These are phyloP conservation scores for Aspergillus udagawae DNA, from an alignment of 2,329 filamentous ascomycete genomes.

Conservation along the genomic window DNA sequence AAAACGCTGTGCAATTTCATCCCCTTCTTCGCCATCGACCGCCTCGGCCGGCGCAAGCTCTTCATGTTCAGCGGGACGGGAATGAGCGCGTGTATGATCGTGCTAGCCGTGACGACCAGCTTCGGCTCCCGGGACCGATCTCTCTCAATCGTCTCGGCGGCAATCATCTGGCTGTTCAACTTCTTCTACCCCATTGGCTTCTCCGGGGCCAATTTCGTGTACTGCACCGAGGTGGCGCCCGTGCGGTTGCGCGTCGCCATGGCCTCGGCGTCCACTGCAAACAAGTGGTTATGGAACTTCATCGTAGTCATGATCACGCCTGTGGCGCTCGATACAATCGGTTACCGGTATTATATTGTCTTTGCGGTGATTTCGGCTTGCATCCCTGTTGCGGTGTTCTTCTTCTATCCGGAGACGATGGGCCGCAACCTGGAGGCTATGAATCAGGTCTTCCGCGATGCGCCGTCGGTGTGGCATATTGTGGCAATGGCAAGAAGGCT, in stretches of 20 bases:
- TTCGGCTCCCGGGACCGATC: conserved; percentile 4
- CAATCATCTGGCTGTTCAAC: conserved; percentile 19
- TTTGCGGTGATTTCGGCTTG: conserved; percentile 33
- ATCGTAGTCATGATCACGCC: conserved; percentile 44
- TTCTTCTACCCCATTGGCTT: conserved; percentile 19
- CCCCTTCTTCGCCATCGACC: conserved; percentile 13
- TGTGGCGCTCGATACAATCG: conserved; percentile 26
- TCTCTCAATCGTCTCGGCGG: conserved; percentile 7
- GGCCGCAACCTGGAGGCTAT: conserved; percentile 26
- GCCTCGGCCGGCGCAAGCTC: conserved; percentile 12
- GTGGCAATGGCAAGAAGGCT: not conserved
- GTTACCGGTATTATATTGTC: conserved; percentile 33
- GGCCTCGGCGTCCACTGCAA: conserved; percentile 12
- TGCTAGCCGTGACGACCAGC: conserved; percentile 12
- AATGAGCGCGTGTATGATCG: conserved; percentile 15
- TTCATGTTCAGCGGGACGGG: conserved; percentile 17
- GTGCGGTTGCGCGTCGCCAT: conserved; percentile 15
- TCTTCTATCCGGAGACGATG: conserved; percentile 46
- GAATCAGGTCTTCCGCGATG: conserved; percentile 7
- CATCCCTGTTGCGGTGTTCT: conserved; percentile 44
- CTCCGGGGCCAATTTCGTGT: conserved; percentile 17
- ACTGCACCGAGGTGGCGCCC: conserved; percentile 16
- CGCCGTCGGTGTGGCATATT: not conserved
- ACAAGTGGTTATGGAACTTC: conserved; percentile 37
- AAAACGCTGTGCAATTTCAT: conserved; percentile 14